Conservation (phyloP, 768 basidiomycete species). For the Auriscalpium microsporum region DNA sequence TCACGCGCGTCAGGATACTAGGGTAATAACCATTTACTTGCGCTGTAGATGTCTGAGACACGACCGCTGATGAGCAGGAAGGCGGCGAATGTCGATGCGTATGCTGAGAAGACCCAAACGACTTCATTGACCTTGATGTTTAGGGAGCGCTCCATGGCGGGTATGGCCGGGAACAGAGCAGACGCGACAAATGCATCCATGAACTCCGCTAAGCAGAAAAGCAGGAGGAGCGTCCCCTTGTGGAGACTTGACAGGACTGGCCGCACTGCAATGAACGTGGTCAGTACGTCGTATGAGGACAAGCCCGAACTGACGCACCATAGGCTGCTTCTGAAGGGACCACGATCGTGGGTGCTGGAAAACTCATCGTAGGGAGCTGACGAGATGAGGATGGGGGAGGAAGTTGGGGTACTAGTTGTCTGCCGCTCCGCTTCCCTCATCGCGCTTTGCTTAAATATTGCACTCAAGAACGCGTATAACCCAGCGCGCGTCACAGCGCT, state of each 20-base stretch:
- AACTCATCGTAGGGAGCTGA: no score
- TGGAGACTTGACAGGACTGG: neutral
- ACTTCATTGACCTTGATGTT: slow-evolving; percentile 19
- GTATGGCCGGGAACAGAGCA: slow-evolving; percentile 25
- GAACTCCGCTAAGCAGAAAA: slow-evolving; percentile 23
- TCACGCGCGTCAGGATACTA: neutral
- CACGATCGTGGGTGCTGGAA: no score
- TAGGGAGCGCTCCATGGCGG: slow-evolving; percentile 18
- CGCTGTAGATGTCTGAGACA: neutral
- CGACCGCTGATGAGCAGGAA: slow-evolving; percentile 21
- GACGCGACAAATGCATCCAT: slow-evolving; percentile 29
- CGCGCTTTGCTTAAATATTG: no score
- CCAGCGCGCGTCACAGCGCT: no score
- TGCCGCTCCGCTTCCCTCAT: no score
- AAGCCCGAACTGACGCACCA: no score
- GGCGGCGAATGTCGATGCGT: slow-evolving; percentile 27
- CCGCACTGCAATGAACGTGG: neutral
- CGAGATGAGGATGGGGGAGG: no score
- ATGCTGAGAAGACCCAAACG: slow-evolving; percentile 28
- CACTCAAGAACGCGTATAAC: no score
- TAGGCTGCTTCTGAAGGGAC: no score
- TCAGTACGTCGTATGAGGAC: neutral
- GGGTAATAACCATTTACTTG: neutral
- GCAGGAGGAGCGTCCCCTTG: neutral
- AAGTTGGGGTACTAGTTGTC: no score